These are phyloP conservation scores for Stephania japonica DNA, from an alignment of 164 flowering plant species.

Conservation along the genomic window DNA sequence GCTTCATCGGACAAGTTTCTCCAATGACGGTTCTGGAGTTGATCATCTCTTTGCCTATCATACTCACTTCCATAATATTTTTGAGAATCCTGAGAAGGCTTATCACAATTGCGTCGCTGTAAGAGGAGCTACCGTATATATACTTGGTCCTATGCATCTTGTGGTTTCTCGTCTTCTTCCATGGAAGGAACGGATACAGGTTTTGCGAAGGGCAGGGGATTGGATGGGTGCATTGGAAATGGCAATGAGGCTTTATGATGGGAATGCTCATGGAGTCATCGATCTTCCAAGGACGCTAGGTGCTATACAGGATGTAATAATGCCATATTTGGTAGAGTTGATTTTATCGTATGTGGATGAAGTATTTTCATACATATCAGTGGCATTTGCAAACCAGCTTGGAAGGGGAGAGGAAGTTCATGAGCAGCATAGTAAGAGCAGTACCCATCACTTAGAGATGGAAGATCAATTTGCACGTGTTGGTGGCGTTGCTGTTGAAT, in stretches of 20 bases:
- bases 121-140: conserved; percentile 80
- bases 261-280: conserved; percentile 87
- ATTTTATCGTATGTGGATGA: conserved; percentile 85
- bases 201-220: conserved; percentile 87
- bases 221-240: conserved; percentile 99
- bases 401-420: conserved; percentile 38
- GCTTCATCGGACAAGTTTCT: conserved; percentile 80
- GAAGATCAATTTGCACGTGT: conserved; percentile 92
- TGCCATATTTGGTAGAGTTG: conserved; percentile 83
- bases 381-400: conserved; percentile 74
- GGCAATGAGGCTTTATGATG: conserved; percentile 96
- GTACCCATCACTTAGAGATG: conserved; percentile 51
- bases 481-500: conserved; percentile 99
- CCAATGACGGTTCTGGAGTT: conserved; percentile 52
- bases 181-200: conserved; percentile 95
- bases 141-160: conserved; percentile 74
- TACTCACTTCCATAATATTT: conserved; percentile 58
- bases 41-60: conserved; percentile 77
- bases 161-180: conserved; percentile 87
- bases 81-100: conserved; percentile 94
- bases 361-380: conserved; percentile 91
- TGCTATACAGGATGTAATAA: conserved; percentile 56
- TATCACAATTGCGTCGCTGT: conserved; percentile 77
- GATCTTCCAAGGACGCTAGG: conserved; percentile 80
- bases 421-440: conserved; percentile 27